Base-by-base conservation (phyloP, 2,329 filamentous ascomycete genomes). In the Sporothrix mexicana region DNA sequence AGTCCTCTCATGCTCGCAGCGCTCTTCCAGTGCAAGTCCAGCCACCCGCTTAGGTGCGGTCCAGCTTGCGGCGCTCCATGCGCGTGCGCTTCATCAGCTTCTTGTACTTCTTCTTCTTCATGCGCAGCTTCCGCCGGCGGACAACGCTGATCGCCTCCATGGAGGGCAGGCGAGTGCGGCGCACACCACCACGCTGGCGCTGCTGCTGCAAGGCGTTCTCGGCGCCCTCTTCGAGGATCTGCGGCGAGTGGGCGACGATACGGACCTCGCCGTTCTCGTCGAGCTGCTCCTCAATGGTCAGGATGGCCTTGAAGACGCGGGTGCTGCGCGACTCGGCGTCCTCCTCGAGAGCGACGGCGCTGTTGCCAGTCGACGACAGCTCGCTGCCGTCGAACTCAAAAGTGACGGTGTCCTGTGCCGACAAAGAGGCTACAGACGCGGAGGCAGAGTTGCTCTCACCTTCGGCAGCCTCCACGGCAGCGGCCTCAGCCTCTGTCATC, bases 91-190 rank as follows among this genome's bases (percentile, higher is more conserved):
- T 93, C 93, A 97, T 94, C 77, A 98, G 86, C 90, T 99, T 99
- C 94, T 98, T 98, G 84, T 97, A 97, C 91, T 99, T 99, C 89
- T 98, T 95, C 90, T 98, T 99, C 93, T 99, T 99, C 95, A 99
- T 99, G 90, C 94, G 97, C 80, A 98, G 85, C 85, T 96, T 97
- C 80, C 94, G 88, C 83, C 97, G 94, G 82, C 96, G 88, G 87
- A 92, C 94, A 77, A 98, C 95, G 80, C 93, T 97, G 80, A 99
- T 94, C 76, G 94, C 89, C 74, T 91, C 84, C 91, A 97, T 95
- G 77, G 62, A 55, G 53, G 57, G 67, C 72, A 66, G 55, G 23
- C 62, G 57, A 23, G 47, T 66, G 41, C 62, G 62, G 20, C 23
- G 72, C 43, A 41, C 10, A 13, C 41, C 17, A 25, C 25, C 47